Evolutionary conservation across 2,329 filamentous ascomycete genomes (phyloP).

Genomic region (Phaeosphaeriaceae sp.): DNA sequence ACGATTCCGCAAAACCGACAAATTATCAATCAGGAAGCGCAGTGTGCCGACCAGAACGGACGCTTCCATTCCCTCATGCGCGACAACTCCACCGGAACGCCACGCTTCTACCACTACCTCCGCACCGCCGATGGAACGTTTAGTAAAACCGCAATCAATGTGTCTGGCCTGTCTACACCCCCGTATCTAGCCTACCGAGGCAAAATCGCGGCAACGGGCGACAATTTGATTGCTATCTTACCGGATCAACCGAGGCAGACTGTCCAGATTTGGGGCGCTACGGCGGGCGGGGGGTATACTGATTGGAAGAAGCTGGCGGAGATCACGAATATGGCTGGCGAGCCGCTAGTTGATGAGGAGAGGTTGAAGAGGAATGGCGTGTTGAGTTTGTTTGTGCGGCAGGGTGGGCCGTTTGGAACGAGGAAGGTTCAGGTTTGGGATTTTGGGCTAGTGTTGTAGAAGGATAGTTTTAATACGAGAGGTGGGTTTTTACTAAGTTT

Average conservation of each 20-base stretch:
- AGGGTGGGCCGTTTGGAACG: slow-evolving; percentile 40
- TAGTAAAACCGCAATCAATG: slow-evolving; percentile 40
- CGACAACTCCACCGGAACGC: slow-evolving; percentile 44
- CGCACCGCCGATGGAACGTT: slow-evolving; percentile 36
- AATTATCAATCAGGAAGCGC: slow-evolving; percentile 59
- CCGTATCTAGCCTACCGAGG: slow-evolving; percentile 43
- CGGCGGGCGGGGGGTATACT: slow-evolving; percentile 30
- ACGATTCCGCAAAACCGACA: slow-evolving; percentile 55
- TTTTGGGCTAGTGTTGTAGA: slow-evolving; percentile 28
- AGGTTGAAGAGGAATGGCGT: slow-evolving; percentile 29
- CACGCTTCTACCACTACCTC: slow-evolving; percentile 43
- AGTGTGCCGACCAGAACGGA: slow-evolving; percentile 54
- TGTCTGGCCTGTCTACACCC: slow-evolving; percentile 33
- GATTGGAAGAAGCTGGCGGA: slow-evolving; percentile 42
- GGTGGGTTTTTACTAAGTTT: too few species aligned
- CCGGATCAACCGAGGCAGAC: slow-evolving; percentile 40
- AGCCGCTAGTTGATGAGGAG: slow-evolving; percentile 42
- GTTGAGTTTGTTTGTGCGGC: slow-evolving; percentile 43
- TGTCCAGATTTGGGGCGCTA: slow-evolving; percentile 37
- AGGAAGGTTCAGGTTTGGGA: slow-evolving; percentile 46
- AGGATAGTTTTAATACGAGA: neutral
- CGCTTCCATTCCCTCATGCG: slow-evolving; percentile 59
- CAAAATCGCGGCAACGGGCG: slow-evolving; percentile 36
- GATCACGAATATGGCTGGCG: slow-evolving; percentile 39
- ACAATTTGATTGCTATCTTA: slow-evolving; percentile 38